Percentiles rank a stretch among this genome's conserved stretches.
Conservation (phyloP, 2,329 filamentous ascomycete species). For the Penicillium crustosum region DNA sequence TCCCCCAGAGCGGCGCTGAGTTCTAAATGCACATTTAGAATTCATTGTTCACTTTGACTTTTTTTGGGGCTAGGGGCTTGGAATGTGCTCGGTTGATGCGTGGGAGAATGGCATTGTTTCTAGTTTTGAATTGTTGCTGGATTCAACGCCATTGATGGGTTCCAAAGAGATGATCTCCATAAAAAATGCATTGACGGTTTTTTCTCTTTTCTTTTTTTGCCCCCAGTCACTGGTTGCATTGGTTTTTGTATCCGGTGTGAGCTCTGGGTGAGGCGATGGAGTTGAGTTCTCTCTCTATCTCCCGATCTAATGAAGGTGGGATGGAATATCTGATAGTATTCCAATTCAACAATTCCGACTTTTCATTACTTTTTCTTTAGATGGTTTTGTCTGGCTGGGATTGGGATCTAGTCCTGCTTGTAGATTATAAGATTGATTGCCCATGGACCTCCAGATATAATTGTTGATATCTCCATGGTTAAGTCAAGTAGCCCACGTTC, state of each 20-base stretch:
- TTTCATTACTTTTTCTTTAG: slow-evolving; percentile 12
- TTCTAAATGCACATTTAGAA: slow-evolving; percentile 61
- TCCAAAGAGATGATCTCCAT: slow-evolving; percentile 24
- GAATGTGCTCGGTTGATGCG: slow-evolving; percentile 27
- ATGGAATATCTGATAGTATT: slow-evolving; percentile 31
- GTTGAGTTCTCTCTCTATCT: slow-evolving; percentile 23
- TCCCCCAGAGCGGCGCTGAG: slow-evolving; percentile 82
- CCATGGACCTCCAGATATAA: not conserved
- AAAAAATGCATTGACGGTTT: slow-evolving; percentile 34
- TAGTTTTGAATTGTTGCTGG: slow-evolving; percentile 30
- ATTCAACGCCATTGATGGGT: slow-evolving; percentile 29
- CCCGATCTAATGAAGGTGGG: slow-evolving; percentile 27
- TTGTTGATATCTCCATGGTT: not conserved
- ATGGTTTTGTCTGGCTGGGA: slow-evolving; percentile 3
- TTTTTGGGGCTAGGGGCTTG: slow-evolving; percentile 22
- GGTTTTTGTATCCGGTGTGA: slow-evolving; percentile 20
- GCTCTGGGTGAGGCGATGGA: slow-evolving; percentile 22
- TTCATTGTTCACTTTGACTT: slow-evolving; percentile 24
- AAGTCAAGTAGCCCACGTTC: not conserved
- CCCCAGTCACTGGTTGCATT: slow-evolving; percentile 23
- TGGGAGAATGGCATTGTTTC: slow-evolving; percentile 28
- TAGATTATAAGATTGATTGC: not conserved
- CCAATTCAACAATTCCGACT: slow-evolving; percentile 29
- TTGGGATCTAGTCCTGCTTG: not conserved
- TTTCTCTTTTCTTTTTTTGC: slow-evolving; percentile 29